Evolutionary conservation across 2,329 filamentous ascomycete species (phyloP).

Genomic region (Xylaria sp.): DNA sequence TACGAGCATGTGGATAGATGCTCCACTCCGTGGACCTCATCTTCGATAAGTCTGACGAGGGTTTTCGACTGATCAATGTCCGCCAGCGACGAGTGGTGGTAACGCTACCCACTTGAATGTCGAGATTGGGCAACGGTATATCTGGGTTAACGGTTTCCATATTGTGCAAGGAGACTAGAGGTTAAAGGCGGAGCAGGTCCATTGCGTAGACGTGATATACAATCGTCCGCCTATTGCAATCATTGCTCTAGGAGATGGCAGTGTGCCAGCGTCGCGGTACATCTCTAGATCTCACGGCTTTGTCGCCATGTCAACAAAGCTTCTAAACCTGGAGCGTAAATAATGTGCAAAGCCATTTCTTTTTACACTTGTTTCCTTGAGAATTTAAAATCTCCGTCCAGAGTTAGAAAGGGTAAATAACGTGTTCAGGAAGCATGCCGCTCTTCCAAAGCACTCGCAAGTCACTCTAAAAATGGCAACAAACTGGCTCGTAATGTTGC

Average conservation of each 20-base stretch:
- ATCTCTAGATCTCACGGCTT: no score
- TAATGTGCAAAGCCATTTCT: no score
- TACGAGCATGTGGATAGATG: conserved; percentile 24
- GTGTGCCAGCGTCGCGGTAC: no score
- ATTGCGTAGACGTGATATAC: conserved; percentile 29
- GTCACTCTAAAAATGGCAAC: no score
- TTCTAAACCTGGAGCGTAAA: no score
- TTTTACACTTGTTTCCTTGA: no score
- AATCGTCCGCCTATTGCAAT: conserved; percentile 21
- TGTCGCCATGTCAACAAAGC: conserved; percentile 10
- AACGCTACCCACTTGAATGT: conserved; percentile 24
- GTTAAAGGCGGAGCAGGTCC: conserved; percentile 19
- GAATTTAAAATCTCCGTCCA: no score
- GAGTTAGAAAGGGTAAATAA: no score
- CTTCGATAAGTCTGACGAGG: background rate
- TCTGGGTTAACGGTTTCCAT: conserved; percentile 29
- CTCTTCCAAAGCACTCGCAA: no score
- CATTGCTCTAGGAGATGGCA: conserved; percentile 20
- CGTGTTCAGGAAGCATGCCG: no score
- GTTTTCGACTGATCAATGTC: conserved; percentile 27
- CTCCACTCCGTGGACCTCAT: conserved; percentile 2
- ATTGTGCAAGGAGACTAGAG: conserved; percentile 28
- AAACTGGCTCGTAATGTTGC: no score
- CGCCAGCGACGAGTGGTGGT: conserved; percentile 11
- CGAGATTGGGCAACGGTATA: conserved; percentile 24